Base-by-base conservation (phyloP, 345 rosid species). In the Gossypium mustelinum region DNA sequence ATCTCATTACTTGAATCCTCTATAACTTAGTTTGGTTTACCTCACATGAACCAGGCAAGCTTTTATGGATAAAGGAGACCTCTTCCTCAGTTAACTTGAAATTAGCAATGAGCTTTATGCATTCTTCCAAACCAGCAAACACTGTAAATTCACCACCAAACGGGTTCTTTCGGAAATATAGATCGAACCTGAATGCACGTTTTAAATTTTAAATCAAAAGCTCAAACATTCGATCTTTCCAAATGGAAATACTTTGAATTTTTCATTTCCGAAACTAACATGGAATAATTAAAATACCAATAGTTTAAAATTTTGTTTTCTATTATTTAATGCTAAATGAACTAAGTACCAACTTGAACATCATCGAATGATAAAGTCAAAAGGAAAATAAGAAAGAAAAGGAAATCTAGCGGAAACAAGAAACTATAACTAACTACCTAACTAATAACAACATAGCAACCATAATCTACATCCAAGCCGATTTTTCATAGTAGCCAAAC, bases 111-210 rank as follows among this genome's bases (percentile, higher is more conserved):
- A 96, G 84, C 81, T 86, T 87, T 34, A 96, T 86, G 81, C 99
- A 96, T 80, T 96, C 99, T 61, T 93, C 99, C 73, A 96, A 85
- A 56, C 99, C 98, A 63, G 99, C 98, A 85, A 92, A 96, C 27
- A 96, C 78, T 1, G 98, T 92, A 61, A 90, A 96, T 72, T 96
- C 99, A 43, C 99, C 98, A 65, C 95, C 97, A 79, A 96, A 96
- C 0, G 98, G 99, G 75, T 89, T 96, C 92, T 79, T 96, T 77
- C 98, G 97, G 74, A 93, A 93, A 86, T 86, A 96, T 43, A 96
- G 75, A 85, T 96, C 99, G 79, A 93, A 96, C 83, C 99, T 96
- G 84, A 48, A 50, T 79, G 65, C 70, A 77, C 2, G 48, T 59
- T 56, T 11, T 57, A 57, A 57, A 57, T 20, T 34, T 14, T 20